Evolutionary conservation across 2,329 filamentous ascomycete genomes (phyloP), one percentile per base, ranked within the genome.

Genomic region (Cladophialophora immunda): DNA sequence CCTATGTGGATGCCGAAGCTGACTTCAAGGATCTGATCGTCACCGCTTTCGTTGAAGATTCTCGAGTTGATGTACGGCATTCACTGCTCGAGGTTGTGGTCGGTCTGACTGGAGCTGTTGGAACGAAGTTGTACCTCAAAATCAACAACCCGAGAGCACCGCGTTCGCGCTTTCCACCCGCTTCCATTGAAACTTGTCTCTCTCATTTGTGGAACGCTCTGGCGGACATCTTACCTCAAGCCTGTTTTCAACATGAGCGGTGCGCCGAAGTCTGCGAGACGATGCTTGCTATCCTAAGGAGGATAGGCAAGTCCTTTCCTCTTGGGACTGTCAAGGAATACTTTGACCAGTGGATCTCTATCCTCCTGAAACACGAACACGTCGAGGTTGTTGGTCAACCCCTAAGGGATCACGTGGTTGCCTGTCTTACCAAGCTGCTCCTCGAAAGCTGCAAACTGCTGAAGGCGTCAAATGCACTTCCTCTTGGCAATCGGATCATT

Each of bases 231-330:
- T 76, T 85, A 45, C 78, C 79, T 2, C 73, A 75, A 19, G 78
- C 78, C n/a, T 73, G 77, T 17, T 68, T 76, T 8, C 76, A 78
- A 68, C 76, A 78, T 50, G 64, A 74, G 17, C 76, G 78, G 22
- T 81, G 80, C 25, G 77, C 80, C 62, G 80, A 85, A 68, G 79
- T 83, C 60, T 84, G 83, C 64, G 79, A 82, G 55, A 77, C 81
- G 45, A 75, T 80, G 52, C 72, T 81, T 22, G 72, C 76, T 27
- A 76, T 83, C 30, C 80, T 85, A 62, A 76, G 77, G 50, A 78
- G 78, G 13, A 77, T 83, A 25, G 76, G 78, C 27, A 78, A 79
- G 50, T 76, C 75, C 29, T 78, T 78, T 6, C 75, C 79, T 7
- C 71, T 72, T 19, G 77, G 79, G 62, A 64, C 79, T 25, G 73